Evolutionary conservation across 2,329 filamentous ascomycete species (phyloP), one percentile per base, ranked within the genome.

Genomic region (Graphilbum fragrans): DNA sequence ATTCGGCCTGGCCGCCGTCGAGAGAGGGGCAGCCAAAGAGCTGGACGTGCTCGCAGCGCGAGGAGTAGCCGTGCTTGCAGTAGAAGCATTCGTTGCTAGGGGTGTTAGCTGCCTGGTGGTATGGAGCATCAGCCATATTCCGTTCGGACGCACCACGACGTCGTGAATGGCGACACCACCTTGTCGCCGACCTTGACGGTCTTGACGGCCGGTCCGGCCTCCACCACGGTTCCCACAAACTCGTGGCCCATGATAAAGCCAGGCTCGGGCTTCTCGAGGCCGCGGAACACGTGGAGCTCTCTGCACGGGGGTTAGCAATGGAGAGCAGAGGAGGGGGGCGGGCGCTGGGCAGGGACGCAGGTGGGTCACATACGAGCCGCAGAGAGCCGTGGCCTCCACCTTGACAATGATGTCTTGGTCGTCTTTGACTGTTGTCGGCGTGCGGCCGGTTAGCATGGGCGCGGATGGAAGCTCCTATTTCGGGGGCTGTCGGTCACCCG

Each of bases 261-360:
- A 0, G 81, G 74, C 1, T 61, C 67, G 7, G 78, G 81, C 20
- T 77, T 70, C 55, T 94, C 78, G 52, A 86, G 80, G 29, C 88
- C 88, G 36, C 87, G 82, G 63, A 80, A 94, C 41, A 86, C 78
- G 60, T 94, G 88, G 31, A 94, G 69, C 56, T 94, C 87, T 54
- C 83, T 88, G 48, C n/a, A n/a, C n/a, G n/a, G 10, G 16, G 17
- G 38, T 22, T 32, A 39, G 5, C 11, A 11, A 3, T n/a, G 17
- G n/a, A 16, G 6, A 22, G 29, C 12, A 21, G 7, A 11, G 10
- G 18, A 16, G 21, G 18, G 8, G 21, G 16, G 22, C 25, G 14
- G 25, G 25, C 14, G 25, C 8, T 29, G 25, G 8, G 14, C 8
- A 29, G 25, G 14, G 25, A 29, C 8, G 14, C 8, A 29, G 25